Conservation (phyloP, 169 alveolate genomes). For the Sarcocystis neurona region DNA sequence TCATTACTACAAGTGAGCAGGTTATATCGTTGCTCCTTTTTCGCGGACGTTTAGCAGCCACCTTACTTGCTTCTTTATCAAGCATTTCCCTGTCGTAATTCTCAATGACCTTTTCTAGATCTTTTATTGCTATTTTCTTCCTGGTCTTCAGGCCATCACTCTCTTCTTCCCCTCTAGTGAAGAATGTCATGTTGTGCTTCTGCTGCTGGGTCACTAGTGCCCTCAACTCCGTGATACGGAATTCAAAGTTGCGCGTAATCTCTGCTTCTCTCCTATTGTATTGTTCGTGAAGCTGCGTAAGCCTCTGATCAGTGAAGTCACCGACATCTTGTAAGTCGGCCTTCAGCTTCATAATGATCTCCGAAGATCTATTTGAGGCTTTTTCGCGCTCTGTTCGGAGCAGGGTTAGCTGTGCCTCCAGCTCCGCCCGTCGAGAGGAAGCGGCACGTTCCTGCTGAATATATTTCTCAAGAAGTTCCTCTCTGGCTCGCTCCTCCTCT, state of each 20-base stretch:
- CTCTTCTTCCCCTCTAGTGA: conserved; percentile 48
- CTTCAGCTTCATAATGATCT: conserved; percentile 55
- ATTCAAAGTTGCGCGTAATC: conserved; percentile 41
- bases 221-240: conserved; percentile 23
- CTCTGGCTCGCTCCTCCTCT: conserved; percentile 57
- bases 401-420: conserved; percentile 60
- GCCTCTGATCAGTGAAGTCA: conserved; percentile 48
- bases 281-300: conserved; percentile 49
- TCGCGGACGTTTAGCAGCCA: too few species aligned
- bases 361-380: conserved; percentile 39
- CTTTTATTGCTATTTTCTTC: conserved; percentile 50
- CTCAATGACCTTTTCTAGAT: conserved; percentile 42
- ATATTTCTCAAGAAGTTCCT: conserved; percentile 54
- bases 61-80: conserved; percentile 42
- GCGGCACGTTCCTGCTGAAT: conserved; percentile 53
- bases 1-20: too few species aligned
- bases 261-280: conserved; percentile 44
- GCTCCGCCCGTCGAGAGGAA: conserved; percentile 50
- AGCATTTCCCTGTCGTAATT: conserved; percentile 46
- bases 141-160: conserved; percentile 36
- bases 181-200: conserved; percentile 29
- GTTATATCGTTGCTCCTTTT: too few species aligned
- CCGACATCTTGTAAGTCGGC: conserved; percentile 61
- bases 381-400: conserved; percentile 60
- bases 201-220: conserved; percentile 44